Base-by-base conservation (phyloP, 805 yeast genomes). In the Blastobotrys americana region DNA sequence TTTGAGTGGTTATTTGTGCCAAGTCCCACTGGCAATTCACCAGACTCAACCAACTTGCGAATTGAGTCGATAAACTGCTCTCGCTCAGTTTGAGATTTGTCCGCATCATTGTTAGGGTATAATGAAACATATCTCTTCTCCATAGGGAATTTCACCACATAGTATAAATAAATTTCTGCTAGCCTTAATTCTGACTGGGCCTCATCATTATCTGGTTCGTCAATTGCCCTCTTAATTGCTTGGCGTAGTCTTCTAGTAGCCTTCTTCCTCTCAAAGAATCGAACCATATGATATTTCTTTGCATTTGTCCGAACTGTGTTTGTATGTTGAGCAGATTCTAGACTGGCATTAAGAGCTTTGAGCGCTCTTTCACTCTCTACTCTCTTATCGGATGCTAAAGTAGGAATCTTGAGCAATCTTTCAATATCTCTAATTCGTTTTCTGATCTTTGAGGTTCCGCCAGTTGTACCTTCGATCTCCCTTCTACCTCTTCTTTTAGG, bases 211-310 rank as follows among this genome's bases (percentile, higher is more conserved):
- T 55, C 59, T 3, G 60, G 43, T 4, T 40, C 49, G 3, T 48
- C 54, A 17, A 54, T 60, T 10, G 60, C 44, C 37, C 57, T 52
- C 47, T 69, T 71, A 39, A 63, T 58, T 4, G 65, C 59, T 46
- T 69, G 67, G 51, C 81, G 83, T 57, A 84, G 77, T 46, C 70
- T 75, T 58, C 95, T 74, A 20, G 77, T 54, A 0, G 96, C 93
- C 71, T 88, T 89, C 67, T 87, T 86, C 58, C 74, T 78, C 63
- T 89, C 97, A 50, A 93, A 86, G 60, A 93, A 93, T 53, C 90
- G 75, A 40, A 93, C 87, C 89, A 87, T 88, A 60, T 87, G 96
- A 61, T 93, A 93, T 65, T 82, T 84, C 53, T 79, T 74, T 9
- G 86, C 77, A 34, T 70, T 65, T 43, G 73, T 70, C 50, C 71